Conservation (phyloP, 1,139 yeast genomes). For the Debaryomyces nepalensis region DNA sequence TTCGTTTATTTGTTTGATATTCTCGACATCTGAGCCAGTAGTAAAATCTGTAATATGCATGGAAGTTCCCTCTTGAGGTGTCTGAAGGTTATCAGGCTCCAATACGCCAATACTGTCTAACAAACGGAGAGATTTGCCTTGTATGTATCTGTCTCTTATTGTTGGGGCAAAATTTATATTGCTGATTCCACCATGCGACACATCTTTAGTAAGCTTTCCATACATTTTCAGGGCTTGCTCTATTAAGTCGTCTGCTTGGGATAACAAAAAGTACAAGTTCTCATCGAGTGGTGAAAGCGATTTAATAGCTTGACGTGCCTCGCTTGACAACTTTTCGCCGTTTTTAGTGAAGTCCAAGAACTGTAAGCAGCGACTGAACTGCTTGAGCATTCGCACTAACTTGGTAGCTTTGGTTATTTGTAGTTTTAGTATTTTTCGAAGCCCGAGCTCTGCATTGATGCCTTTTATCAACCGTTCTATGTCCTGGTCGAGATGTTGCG, state of each 20-base stretch:
- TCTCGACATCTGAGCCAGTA: slow-evolving; percentile 13
- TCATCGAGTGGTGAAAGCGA: slow-evolving; percentile 59
- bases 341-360: slow-evolving; percentile 29
- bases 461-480: slow-evolving; percentile 44
- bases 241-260: slow-evolving; percentile 46
- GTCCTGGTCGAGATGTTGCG: slow-evolving; percentile 37
- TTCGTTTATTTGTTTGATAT: slow-evolving; percentile 13
- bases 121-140: slow-evolving; percentile 31
- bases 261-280: slow-evolving; percentile 50
- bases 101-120: slow-evolving; percentile 29
- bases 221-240: slow-evolving; percentile 41
- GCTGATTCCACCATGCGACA: slow-evolving; percentile 19
- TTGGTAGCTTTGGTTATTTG: slow-evolving; percentile 45
- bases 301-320: slow-evolving; percentile 36
- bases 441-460: slow-evolving; percentile 49
- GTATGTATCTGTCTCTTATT: slow-evolving; percentile 34
- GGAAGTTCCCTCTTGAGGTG: not conserved
- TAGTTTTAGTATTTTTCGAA: slow-evolving; percentile 47
- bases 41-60: slow-evolving; percentile 9
- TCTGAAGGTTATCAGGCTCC: slow-evolving; percentile 14
- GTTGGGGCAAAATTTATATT: slow-evolving; percentile 28
- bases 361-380: slow-evolving; percentile 36
- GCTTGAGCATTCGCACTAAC: slow-evolving; percentile 35
- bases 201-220: slow-evolving; percentile 30
- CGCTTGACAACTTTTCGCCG: slow-evolving; percentile 26